A percentile compares a stretch with the other conserved stretches of the same genome.
Evolutionary conservation across 495 filamentous ascomycete genomes (phyloP).

Genomic region (Neohortaea acidophila): DNA sequence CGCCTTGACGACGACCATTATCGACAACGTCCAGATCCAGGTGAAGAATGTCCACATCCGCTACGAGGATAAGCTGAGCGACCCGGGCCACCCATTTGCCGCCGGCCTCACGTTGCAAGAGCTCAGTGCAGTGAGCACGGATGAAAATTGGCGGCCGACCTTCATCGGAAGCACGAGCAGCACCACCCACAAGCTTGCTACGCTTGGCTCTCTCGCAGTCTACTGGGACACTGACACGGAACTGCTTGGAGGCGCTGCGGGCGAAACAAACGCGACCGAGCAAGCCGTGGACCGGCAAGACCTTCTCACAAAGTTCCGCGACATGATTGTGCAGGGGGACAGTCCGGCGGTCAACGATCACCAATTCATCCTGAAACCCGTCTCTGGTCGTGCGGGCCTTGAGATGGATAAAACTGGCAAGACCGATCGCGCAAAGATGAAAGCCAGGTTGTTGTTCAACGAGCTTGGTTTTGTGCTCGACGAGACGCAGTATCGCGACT

Average conservation of each 20-base stretch:
- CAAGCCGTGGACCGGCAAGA: conserved; percentile 53
- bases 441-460: conserved; percentile 79
- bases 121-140: conserved; percentile 90
- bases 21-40: conserved; percentile 92
- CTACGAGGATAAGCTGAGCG: conserved; percentile 94
- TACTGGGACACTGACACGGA: conserved; percentile 95
- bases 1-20: conserved; percentile 84
- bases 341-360: conserved; percentile 38
- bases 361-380: conserved; percentile 89
- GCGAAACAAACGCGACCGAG: conserved; percentile 44
- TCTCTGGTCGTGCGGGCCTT: conserved; percentile 79
- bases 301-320: conserved; percentile 57
- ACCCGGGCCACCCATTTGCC: conserved; percentile 88
- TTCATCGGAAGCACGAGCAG: conserved; percentile 75
- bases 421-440: conserved; percentile 67
- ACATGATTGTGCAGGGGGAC: conserved; percentile 58
- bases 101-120: conserved; percentile 82
- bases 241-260: conserved; percentile 60
- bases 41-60: conserved; percentile 96
- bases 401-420: conserved; percentile 86
- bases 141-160: conserved; percentile 81
- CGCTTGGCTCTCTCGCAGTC: conserved; percentile 68
- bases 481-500: conserved; percentile 92
- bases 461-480: conserved; percentile 92
- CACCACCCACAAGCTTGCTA: conserved; percentile 83